phyloP scores from a whole-genome alignment of 202 grass and related monocot species.

The Brachypodium distachyon region DNA sequence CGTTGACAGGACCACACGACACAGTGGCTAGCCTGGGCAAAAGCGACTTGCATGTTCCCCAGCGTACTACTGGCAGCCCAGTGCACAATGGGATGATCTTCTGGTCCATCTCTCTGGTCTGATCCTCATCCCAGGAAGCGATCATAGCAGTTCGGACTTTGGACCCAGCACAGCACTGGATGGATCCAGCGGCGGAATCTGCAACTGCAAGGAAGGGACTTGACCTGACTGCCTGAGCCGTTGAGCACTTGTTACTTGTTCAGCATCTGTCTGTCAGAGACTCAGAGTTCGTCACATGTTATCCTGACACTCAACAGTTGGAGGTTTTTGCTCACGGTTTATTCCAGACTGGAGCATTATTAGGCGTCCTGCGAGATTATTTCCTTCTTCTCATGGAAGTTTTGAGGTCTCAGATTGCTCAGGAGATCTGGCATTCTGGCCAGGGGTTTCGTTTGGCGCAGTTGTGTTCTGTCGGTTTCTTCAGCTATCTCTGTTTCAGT shows the following conservation, averaged over 20 bases:
- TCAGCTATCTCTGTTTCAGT: neutral
- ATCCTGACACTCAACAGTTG: neutral
- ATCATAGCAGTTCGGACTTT: slow-evolving; percentile 22
- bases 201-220: too few species aligned
- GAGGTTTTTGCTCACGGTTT: neutral
- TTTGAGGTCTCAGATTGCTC: neutral
- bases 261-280: neutral
- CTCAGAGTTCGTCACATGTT: slow-evolving; percentile 11
- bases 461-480: neutral
- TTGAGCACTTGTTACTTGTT: neutral
- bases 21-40: neutral
- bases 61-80: neutral
- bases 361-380: too few species aligned
- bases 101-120: neutral
- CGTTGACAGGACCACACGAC: neutral
- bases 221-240: neutral
- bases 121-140: neutral
- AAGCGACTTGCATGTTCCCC: slow-evolving; percentile 4
- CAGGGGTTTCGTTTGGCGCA: neutral
- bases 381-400: neutral
- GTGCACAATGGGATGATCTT: slow-evolving; percentile 13
- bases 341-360: neutral
- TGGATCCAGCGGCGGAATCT: neutral
- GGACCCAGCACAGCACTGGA: too few species aligned
- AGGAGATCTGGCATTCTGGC: neutral